These are phyloP conservation scores for Rhizoclosmatium globosum DNA, from an alignment of 192 early-diverging fungal genomes.

Conservation along the genomic window DNA sequence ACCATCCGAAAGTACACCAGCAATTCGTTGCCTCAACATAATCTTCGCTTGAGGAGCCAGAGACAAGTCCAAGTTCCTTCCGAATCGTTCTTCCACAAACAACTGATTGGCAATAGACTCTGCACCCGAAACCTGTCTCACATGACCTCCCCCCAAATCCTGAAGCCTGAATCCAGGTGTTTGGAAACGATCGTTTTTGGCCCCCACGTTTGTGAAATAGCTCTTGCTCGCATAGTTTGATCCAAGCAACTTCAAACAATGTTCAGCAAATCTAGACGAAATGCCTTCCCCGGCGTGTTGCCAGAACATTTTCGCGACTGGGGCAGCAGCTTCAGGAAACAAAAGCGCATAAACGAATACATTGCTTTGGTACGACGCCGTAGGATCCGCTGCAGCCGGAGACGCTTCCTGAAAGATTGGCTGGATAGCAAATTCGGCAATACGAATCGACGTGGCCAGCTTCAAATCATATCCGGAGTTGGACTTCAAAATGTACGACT, in stretches of 20 bases:
- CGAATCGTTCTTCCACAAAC: slow-evolving; percentile 95
- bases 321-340: slow-evolving; percentile 73
- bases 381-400: slow-evolving; percentile 49
- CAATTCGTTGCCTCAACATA: slow-evolving; percentile 83
- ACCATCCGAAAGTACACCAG: slow-evolving; percentile 68
- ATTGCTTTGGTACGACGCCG: slow-evolving; percentile 41
- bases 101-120: slow-evolving; percentile 42
- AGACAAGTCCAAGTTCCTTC: slow-evolving; percentile 80
- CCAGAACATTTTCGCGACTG: slow-evolving; percentile 94
- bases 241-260: slow-evolving; percentile 77
- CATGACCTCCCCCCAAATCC: neutral
- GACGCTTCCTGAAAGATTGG: slow-evolving; percentile 54
- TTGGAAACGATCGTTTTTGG: slow-evolving; percentile 31
- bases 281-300: slow-evolving; percentile 94
- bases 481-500: slow-evolving; percentile 44
- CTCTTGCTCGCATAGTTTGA: slow-evolving; percentile 49
- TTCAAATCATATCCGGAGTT: slow-evolving; percentile 30
- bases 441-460: slow-evolving; percentile 53
- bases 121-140: neutral
- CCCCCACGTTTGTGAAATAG: slow-evolving; percentile 32
- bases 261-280: slow-evolving; percentile 85
- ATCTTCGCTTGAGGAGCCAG: slow-evolving; percentile 78
- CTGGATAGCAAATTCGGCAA: slow-evolving; percentile 72
- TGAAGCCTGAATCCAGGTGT: slow-evolving; percentile 16
- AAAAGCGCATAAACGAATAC: slow-evolving; percentile 74